phyloP scores from a whole-genome alignment of 139 green algal genomes.

The Prasinococcaceae sp. region DNA sequence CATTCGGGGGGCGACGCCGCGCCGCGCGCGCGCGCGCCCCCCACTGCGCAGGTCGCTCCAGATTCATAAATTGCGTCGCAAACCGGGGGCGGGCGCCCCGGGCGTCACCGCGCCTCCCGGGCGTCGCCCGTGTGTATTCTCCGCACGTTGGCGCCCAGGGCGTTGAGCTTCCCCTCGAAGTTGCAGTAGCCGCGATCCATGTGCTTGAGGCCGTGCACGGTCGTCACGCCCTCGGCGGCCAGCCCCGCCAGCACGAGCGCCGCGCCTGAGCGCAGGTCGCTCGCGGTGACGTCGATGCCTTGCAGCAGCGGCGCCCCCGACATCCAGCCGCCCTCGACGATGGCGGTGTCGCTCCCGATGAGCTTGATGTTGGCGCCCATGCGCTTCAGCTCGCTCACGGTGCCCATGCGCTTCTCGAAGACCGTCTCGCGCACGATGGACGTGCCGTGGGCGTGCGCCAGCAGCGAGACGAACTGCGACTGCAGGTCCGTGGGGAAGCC shows the following conservation, averaged over 20 bases:
- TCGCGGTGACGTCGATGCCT: conserved; percentile 24
- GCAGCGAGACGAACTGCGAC: conserved; percentile 32
- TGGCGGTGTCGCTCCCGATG: conserved; percentile 7
- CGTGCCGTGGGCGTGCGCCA: conserved; percentile 10
- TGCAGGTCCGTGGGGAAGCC: conserved; percentile 47
- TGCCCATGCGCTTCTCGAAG: conserved; percentile 37
- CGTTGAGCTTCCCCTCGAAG: conserved; percentile 30
- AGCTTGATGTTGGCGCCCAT: conserved; percentile 34
- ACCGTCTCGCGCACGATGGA: conserved; percentile 33
- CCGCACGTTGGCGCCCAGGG: conserved; percentile 25
- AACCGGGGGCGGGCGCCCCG: no score
- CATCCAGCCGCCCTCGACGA: conserved; percentile 11
- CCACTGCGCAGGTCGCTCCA: no score
- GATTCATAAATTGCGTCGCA: no score
- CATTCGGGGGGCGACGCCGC: no score
- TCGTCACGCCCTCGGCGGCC: conserved; percentile 31
- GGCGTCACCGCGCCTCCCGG: no score
- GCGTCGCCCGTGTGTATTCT: no score
- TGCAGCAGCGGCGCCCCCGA: conserved; percentile 5
- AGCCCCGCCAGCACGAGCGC: conserved; percentile 38
- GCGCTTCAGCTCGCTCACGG: conserved; percentile 26
- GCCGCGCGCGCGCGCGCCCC: no score
- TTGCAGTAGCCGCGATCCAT: conserved; percentile 36
- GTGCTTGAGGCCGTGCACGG: conserved; percentile 18
- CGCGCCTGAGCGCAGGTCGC: conserved; percentile 29